Percentiles rank a stretch among this genome's conserved stretches.
Evolutionary conservation across 2,329 filamentous ascomycete genomes (phyloP).

Genomic region (Penicillium italicum): DNA sequence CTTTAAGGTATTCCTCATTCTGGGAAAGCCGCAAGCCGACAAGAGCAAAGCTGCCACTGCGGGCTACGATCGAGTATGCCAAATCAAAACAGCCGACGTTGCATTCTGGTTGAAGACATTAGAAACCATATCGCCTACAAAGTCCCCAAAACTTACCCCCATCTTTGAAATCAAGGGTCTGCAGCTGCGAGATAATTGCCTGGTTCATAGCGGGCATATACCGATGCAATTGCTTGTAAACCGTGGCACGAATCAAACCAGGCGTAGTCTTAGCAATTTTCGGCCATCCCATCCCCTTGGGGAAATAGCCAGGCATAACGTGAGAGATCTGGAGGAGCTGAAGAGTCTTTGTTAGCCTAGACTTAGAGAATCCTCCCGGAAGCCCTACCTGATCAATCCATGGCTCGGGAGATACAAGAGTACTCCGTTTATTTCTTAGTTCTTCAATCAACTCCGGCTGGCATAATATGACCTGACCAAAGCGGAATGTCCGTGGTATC

Average conservation of each 20-base stretch:
- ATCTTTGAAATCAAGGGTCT: constrained; percentile 3
- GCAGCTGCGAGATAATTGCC: constrained; percentile 17
- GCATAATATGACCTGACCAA: constrained; percentile 20
- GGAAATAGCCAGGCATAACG: constrained; percentile 35
- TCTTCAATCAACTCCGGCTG: constrained; percentile 21
- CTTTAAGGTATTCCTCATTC: constrained; percentile 20
- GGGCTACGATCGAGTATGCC: constrained; percentile 23
- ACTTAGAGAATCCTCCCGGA: background rate
- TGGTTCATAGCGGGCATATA: constrained; percentile 20
- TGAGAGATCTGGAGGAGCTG: constrained; percentile 32
- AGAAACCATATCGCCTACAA: background rate
- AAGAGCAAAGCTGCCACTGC: constrained; percentile 21
- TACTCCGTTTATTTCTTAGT: constrained; percentile 13
- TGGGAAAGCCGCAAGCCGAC: constrained; percentile 18
- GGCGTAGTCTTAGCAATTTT: constrained; percentile 24
- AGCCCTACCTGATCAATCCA: constrained; percentile 23
- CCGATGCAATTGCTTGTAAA: constrained; percentile 17
- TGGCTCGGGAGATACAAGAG: constrained; percentile 19
- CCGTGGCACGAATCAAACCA: constrained; percentile 20
- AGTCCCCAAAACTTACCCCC: constrained; percentile 4
- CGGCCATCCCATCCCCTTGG: constrained; percentile 18
- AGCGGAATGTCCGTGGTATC: constrained; percentile 23
- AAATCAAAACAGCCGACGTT: constrained; percentile 18
- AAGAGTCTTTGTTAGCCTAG: background rate
- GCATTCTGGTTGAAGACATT: constrained; percentile 9